Evolutionary conservation across 2,329 filamentous ascomycete genomes (phyloP).

Genomic region (Emydomyces testavorans): DNA sequence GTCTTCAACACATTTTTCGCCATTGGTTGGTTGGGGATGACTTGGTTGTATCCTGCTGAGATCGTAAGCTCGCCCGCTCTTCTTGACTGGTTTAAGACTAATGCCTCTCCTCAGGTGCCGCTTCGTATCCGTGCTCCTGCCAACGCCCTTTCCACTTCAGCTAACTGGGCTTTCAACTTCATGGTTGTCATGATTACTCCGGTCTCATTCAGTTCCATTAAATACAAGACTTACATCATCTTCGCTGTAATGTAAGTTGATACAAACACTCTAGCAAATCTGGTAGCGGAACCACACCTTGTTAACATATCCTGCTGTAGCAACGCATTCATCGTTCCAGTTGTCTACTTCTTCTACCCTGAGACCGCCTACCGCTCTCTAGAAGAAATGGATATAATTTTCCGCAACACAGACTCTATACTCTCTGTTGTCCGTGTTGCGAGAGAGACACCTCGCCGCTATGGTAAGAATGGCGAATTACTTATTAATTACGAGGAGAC

Average conservation of each 20-base stretch:
- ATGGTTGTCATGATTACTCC: conserved; percentile 57
- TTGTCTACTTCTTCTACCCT: conserved; percentile 51
- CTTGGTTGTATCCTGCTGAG: conserved; percentile 53
- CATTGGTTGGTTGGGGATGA: conserved; percentile 49
- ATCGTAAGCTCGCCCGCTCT: conserved; percentile 35
- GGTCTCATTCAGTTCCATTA: conserved; percentile 46
- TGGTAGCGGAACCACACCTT: neutral
- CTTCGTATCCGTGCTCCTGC: conserved; percentile 42
- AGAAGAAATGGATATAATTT: conserved; percentile 60
- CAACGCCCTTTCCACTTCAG: conserved; percentile 52
- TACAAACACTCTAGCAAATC: conserved; percentile 1
- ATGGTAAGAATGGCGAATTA: conserved; percentile 47
- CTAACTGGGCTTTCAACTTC: conserved; percentile 53
- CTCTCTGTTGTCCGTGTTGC: conserved; percentile 43
- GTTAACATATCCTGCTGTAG: conserved; percentile 18
- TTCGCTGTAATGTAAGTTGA: conserved; percentile 42
- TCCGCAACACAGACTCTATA: conserved; percentile 43
- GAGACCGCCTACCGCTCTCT: conserved; percentile 50
- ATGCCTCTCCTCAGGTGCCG: conserved; percentile 20
- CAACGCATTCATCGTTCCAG: conserved; percentile 45
- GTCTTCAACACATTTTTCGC: conserved; percentile 53
- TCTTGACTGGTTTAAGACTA: neutral
- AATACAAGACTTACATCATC: conserved; percentile 46
- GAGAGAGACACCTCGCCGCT: conserved; percentile 42
- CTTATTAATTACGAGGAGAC: conserved; percentile 42